These are phyloP conservation scores for Dactylellina haptotyla DNA, from an alignment of 2,329 filamentous ascomycete genomes.

Conservation along the genomic window DNA sequence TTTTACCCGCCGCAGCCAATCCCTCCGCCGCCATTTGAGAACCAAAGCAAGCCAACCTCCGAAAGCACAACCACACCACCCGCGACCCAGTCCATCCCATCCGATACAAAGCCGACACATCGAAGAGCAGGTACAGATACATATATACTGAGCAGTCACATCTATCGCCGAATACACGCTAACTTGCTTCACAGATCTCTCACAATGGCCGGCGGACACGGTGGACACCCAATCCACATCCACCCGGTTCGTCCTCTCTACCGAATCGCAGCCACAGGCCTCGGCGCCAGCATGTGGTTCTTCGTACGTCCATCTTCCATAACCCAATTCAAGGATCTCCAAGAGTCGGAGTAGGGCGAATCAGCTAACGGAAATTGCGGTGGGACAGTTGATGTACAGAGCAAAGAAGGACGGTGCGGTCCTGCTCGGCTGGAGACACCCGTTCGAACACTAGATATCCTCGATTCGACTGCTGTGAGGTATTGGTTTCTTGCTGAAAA, in stretches of 20 bases:
- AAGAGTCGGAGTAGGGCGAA: conserved; percentile 14
- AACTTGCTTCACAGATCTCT: too few relatives aligned
- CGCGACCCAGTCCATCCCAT: not conserved
- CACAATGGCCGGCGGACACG: conserved; percentile 48
- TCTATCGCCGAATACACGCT: not conserved
- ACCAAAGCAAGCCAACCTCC: not conserved
- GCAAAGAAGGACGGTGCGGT: conserved; percentile 95
- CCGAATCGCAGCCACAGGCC: conserved; percentile 82
- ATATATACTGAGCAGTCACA: not conserved
- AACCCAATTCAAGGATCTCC: conserved; percentile 53
- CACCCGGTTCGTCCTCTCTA: conserved; percentile 76
- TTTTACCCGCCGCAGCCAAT: conserved; percentile 7
- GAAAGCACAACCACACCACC: not conserved
- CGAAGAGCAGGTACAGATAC: too few relatives aligned
- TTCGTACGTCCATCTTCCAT: conserved; percentile 73
- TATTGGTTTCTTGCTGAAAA: too few relatives aligned
- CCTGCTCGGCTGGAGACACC: conserved; percentile 92
- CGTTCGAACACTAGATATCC: conserved; percentile 83
- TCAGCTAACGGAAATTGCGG: not conserved
- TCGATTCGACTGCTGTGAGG: too few relatives aligned
- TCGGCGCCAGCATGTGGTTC: conserved; percentile 99
- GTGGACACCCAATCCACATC: conserved; percentile 67
- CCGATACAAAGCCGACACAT: not conserved
- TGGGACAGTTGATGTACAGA: conserved; percentile 86
- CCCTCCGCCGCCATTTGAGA: conserved; percentile 3